phyloP scores from a whole-genome alignment of 352 stramenopile genomes.

The Phytophthora tentaculata region DNA sequence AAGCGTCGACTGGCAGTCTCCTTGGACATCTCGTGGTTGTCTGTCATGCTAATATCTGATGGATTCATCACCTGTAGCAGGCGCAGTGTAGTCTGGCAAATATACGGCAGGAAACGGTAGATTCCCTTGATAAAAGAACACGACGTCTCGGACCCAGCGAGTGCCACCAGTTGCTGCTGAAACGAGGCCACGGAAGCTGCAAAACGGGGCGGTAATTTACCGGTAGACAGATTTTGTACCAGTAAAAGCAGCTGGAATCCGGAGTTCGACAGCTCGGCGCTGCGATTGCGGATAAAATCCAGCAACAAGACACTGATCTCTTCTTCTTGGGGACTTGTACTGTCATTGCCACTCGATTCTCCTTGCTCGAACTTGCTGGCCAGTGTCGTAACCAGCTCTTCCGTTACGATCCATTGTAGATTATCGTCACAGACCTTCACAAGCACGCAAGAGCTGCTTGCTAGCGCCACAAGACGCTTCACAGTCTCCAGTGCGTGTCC shows the following conservation, averaged over 20 bases:
- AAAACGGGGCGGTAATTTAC: conserved; percentile 11
- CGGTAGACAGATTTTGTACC: conserved; percentile 42
- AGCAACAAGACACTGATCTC: conserved; percentile 34
- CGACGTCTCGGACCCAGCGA: conserved; percentile 39
- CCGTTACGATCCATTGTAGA: conserved; percentile 69
- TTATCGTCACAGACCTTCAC: conserved; percentile 58
- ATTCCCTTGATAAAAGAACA: conserved; percentile 45
- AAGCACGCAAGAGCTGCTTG: conserved; percentile 39
- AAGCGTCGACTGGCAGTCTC: conserved; percentile 29
- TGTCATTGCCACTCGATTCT: conserved; percentile 21
- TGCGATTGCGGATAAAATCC: conserved; percentile 38
- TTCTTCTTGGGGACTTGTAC: background rate
- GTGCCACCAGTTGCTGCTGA: conserved; percentile 43
- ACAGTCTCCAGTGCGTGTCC: conserved; percentile 19
- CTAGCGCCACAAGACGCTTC: conserved; percentile 41
- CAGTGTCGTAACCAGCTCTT: conserved; percentile 48
- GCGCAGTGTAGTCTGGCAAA: conserved; percentile 57
- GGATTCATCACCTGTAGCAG: conserved; percentile 28
- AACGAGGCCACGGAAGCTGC: conserved; percentile 41
- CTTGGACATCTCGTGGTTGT: conserved; percentile 9
- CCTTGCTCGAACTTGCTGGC: conserved; percentile 27
- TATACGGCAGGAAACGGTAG: conserved; percentile 63
- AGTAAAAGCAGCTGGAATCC: conserved; percentile 57
- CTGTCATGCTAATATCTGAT: conserved; percentile 7
- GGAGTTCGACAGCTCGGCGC: conserved; percentile 44